A percentile compares a stretch with the other conserved stretches of the same genome.
Conservation (phyloP, 176 grass and related monocot species). For the Typha latifolia region DNA sequence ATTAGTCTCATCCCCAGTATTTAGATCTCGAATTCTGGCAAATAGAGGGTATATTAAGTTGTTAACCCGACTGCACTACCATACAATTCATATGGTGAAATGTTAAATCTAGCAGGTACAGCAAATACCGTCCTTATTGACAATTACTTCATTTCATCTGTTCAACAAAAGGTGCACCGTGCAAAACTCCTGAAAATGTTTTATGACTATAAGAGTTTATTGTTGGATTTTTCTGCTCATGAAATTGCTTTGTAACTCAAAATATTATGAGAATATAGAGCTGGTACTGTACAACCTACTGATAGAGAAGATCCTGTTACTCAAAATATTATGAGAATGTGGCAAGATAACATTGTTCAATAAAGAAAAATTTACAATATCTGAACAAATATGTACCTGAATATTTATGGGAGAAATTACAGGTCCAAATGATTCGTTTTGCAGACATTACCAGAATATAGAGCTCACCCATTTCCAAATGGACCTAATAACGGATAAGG, state of each 20-base stretch:
- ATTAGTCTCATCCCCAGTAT: constrained; percentile 35
- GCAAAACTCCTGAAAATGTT: constrained; percentile 12
- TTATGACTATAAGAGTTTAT: constrained; percentile 31
- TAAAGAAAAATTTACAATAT: constrained; percentile 27
- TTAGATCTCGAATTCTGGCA: constrained; percentile 55
- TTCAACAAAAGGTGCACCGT: constrained; percentile 23
- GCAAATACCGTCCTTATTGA: constrained; percentile 63
- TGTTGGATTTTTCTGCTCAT: constrained; percentile 35
- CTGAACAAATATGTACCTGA: constrained; percentile 56
- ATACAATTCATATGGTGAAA: constrained; percentile 30
- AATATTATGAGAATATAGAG: too few relatives aligned
- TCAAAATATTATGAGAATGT: constrained; percentile 9
- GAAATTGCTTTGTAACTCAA: constrained; percentile 40
- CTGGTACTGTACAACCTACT: constrained; percentile 42
- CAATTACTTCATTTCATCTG: constrained; percentile 61
- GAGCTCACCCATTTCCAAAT: constrained; percentile 46
- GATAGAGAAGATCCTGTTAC: constrained; percentile 29
- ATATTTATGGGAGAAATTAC: constrained; percentile 53
- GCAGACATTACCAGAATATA: constrained; percentile 39
- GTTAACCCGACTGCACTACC: constrained; percentile 41
- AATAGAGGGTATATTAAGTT: constrained; percentile 36
- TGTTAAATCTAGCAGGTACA: constrained; percentile 52
- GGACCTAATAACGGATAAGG: constrained; percentile 58
- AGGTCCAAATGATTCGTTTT: constrained; percentile 32
- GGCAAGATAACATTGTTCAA: not conserved